Percentiles rank a stretch among this genome's conserved stretches.
phyloP scores from a whole-genome alignment of 106 monocot species.

The Dioscorea alata region DNA sequence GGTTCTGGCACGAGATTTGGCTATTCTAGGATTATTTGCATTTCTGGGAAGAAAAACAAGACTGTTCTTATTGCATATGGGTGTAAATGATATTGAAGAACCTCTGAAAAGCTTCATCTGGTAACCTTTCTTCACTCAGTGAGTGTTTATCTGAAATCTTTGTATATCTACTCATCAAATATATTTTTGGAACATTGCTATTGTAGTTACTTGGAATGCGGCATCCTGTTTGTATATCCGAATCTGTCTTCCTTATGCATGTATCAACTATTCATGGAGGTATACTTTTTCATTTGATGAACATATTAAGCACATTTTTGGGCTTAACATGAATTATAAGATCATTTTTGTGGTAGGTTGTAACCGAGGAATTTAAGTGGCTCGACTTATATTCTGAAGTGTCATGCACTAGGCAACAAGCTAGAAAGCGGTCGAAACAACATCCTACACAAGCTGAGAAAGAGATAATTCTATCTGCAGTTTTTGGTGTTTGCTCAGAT shows the following conservation, averaged over 20 bases:
- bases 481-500: slow-evolving; percentile 16
- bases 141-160: background rate
- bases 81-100: slow-evolving; percentile 17
- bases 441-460: slow-evolving; percentile 19
- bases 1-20: slow-evolving; percentile 13
- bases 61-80: slow-evolving; percentile 14
- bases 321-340: background rate
- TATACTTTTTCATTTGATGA: slow-evolving; percentile 1
- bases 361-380: slow-evolving; percentile 20
- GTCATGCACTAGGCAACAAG: slow-evolving; percentile 8
- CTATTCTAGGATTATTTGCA: slow-evolving; percentile 17
- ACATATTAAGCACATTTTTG: background rate
- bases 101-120: slow-evolving; percentile 18
- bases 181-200: background rate
- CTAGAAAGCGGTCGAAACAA: slow-evolving; percentile 11
- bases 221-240: slow-evolving; percentile 17
- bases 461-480: slow-evolving; percentile 20
- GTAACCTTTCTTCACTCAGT: slow-evolving; percentile 1
- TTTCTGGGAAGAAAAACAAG: slow-evolving; percentile 23
- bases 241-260: slow-evolving; percentile 11
- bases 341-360: slow-evolving; percentile 14
- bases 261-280: slow-evolving; percentile 24
- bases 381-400: slow-evolving; percentile 12
- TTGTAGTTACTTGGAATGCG: slow-evolving; percentile 23
- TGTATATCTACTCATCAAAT: background rate